Percentiles rank a stretch among this genome's conserved stretches.
These are phyloP conservation scores for Aspergillus niger DNA, from an alignment of 2,329 filamentous ascomycete genomes.

Conservation along the genomic window DNA sequence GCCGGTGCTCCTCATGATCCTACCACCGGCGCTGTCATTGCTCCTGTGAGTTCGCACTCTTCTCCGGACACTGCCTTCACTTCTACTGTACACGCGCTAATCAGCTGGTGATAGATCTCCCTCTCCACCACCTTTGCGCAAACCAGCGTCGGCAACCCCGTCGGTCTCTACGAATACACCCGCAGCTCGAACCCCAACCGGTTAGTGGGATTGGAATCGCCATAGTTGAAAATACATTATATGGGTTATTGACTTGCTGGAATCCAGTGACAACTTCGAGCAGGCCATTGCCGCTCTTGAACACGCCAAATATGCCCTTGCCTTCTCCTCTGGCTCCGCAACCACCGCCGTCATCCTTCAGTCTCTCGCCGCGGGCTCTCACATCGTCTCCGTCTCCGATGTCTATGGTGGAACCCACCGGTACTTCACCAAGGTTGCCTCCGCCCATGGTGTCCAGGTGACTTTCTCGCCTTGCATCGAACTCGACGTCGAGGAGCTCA, in stretches of 20 bases:
- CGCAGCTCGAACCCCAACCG: constrained; percentile 91
- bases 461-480: constrained; percentile 94
- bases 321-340: constrained; percentile 91
- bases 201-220: constrained; percentile 34
- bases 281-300: constrained; percentile 87
- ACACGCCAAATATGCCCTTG: constrained; percentile 87
- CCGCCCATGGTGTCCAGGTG: constrained; percentile 89
- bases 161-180: constrained; percentile 91
- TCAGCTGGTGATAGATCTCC: constrained; percentile 65
- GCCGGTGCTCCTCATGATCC: constrained; percentile 90
- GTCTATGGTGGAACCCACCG: constrained; percentile 97
- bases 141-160: constrained; percentile 78
- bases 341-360: constrained; percentile 93
- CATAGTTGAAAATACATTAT: background rate
- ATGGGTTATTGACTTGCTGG: constrained; percentile 12
- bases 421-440: constrained; percentile 97
- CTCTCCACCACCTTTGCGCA: constrained; percentile 97
- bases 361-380: constrained; percentile 83
- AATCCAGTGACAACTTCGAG: constrained; percentile 80
- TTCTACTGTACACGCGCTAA: constrained; percentile 1
- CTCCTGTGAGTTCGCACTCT: constrained; percentile 57
- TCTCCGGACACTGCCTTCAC: background rate
- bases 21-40: constrained; percentile 90
- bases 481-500: constrained; percentile 79
- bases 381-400: constrained; percentile 95